Conservation (phyloP, 179 eudicot genomes). For the Silene vulgaris region DNA sequence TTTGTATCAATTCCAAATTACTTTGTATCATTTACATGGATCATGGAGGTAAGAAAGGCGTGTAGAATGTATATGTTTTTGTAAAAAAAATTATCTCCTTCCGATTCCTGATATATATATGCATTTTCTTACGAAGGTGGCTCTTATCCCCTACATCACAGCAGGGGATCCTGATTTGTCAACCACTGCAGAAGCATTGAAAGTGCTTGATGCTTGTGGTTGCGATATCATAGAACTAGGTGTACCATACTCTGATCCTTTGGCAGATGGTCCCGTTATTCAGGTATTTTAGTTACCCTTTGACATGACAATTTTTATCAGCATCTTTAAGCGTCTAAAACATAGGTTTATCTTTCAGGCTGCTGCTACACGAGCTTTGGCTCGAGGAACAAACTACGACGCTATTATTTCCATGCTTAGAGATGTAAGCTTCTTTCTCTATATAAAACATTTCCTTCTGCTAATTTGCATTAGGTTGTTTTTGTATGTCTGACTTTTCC, state of each 20-base stretch:
- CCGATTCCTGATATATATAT: slow-evolving; percentile 17
- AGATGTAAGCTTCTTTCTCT: slow-evolving; percentile 40
- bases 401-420: slow-evolving; percentile 67
- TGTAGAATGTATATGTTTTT: not conserved
- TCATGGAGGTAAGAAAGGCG: not conserved
- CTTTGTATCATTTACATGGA: not conserved
- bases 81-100: too few relatives aligned
- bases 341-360: slow-evolving; percentile 41
- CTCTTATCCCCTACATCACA: slow-evolving; percentile 85
- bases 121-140: slow-evolving; percentile 53
- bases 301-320: too few relatives aligned
- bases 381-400: slow-evolving; percentile 74
- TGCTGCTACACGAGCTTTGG: slow-evolving; percentile 80
- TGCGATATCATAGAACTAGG: slow-evolving; percentile 89
- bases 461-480: not conserved
- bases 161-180: slow-evolving; percentile 94
- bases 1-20: not conserved
- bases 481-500: not conserved
- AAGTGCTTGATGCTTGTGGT: slow-evolving; percentile 81
- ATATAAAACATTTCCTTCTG: not conserved
- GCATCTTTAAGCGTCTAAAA: not conserved
- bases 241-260: slow-evolving; percentile 87
- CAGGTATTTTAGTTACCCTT: slow-evolving; percentile 47
- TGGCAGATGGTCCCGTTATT: slow-evolving; percentile 96
- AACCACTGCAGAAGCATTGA: slow-evolving; percentile 89